Percentiles rank a stretch among this genome's conserved stretches.
Evolutionary conservation across 768 basidiomycete species (phyloP).

Genomic region (Suillus occidentalis): DNA sequence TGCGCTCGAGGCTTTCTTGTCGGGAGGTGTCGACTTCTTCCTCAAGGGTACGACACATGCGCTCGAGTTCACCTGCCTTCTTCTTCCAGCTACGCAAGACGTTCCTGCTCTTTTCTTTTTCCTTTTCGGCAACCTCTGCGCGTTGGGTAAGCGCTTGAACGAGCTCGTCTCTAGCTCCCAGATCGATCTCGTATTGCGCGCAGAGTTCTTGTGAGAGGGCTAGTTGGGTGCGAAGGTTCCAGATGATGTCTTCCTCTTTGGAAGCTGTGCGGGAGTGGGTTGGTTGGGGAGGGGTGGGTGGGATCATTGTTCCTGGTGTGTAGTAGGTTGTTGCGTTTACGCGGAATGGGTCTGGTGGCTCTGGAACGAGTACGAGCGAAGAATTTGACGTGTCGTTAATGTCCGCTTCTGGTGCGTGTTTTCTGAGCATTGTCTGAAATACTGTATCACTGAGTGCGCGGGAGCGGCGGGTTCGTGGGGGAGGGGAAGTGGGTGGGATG

Average conservation of each 20-base stretch:
- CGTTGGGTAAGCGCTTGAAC: conserved; percentile 61
- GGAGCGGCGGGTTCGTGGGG: conserved; percentile 39
- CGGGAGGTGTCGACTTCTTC: conserved; percentile 87
- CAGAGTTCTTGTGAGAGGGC: conserved; percentile 74
- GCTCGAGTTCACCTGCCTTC: conserved; percentile 74
- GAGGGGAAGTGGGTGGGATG: conserved; percentile 21
- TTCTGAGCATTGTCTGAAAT: conserved; percentile 54
- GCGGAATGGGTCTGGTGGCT: conserved; percentile 76
- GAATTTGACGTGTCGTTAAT: conserved; percentile 59
- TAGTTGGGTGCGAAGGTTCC: conserved; percentile 73
- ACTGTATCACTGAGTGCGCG: conserved; percentile 66
- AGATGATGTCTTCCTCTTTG: conserved; percentile 70
- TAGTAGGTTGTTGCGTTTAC: conserved; percentile 75
- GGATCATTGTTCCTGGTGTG: conserved; percentile 71
- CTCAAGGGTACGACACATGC: conserved; percentile 63
- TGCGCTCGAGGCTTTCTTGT: conserved; percentile 76
- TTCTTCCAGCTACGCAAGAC: conserved; percentile 68
- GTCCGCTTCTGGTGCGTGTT: conserved; percentile 52
- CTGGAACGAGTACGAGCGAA: conserved; percentile 47
- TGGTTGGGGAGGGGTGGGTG: conserved; percentile 58
- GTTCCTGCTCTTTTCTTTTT: conserved; percentile 58
- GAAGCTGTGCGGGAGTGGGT: conserved; percentile 60
- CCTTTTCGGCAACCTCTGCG: conserved; percentile 55
- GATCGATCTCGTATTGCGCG: conserved; percentile 74
- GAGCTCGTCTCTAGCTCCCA: conserved; percentile 71